Evolutionary conservation across 129 eudicot species (phyloP).

Genomic region (Flaveria ramosissima): DNA sequence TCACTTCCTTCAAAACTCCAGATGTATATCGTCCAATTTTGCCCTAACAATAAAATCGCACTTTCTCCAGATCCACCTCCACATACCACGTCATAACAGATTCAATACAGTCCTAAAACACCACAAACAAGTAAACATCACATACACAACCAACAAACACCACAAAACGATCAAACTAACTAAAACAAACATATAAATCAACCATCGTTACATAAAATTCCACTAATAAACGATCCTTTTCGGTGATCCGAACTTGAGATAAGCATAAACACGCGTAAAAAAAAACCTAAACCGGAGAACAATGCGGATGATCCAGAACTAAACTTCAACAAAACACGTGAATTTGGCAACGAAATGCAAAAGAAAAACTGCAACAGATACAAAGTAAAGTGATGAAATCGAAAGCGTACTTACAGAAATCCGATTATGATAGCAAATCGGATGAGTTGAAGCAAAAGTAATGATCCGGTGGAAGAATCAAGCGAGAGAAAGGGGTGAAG

Average conservation of each 20-base stretch:
- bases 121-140: not conserved
- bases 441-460: not conserved
- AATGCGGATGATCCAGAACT: slow-evolving; percentile 21
- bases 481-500: slow-evolving; percentile 29
- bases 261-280: slow-evolving; percentile 11
- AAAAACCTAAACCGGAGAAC: slow-evolving; percentile 8
- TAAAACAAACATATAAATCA: not conserved
- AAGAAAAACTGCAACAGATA: not conserved
- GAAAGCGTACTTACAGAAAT: slow-evolving; percentile 16
- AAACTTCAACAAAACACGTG: slow-evolving; percentile 15
- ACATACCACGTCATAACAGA: slow-evolving; percentile 32
- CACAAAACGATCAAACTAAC: no score
- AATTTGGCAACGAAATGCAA: slow-evolving; percentile 6
- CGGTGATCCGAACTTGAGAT: slow-evolving; percentile 11
- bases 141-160: slow-evolving; percentile 8
- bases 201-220: not conserved
- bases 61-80: slow-evolving; percentile 30
- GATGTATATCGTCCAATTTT: not conserved
- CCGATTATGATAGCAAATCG: slow-evolving; percentile 11
- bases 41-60: not conserved
- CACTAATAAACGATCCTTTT: slow-evolving; percentile 13
- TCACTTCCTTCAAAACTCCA: slow-evolving; percentile 17
- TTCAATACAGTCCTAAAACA: slow-evolving; percentile 39
- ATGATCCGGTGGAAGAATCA: slow-evolving; percentile 13
- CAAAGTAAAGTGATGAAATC: slow-evolving; percentile 21